Base-by-base conservation (phyloP, 305 asterid genomes). In the Nicotiana rustica region DNA sequence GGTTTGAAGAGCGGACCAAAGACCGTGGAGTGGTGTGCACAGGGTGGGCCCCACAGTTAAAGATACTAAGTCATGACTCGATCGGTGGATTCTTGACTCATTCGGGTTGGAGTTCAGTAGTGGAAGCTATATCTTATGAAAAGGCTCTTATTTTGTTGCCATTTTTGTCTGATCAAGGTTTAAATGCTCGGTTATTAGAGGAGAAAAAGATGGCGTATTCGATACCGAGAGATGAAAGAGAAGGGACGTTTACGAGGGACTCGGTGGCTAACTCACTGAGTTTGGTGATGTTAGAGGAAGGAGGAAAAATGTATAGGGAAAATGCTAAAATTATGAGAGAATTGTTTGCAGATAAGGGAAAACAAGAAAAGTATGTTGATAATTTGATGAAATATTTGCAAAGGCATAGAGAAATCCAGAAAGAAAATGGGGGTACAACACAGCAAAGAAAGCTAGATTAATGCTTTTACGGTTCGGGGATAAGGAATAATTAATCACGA, bases 41-140 rank as follows among this genome's bases (percentile, higher is more conserved):
- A 66, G 83, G 84, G 9, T 92, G 95, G 94, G 91, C 82, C 6
- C 92, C 92, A 21, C 95, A 92, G 36, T 15, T 86, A 13, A 67
- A 81, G 86, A 85, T 88, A 82, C 60, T 91, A 71, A 82, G 86
- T 64, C 92, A 92, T 67, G 92, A 85, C 12, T 86, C 94, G 2
- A 86, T 92, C 35, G 93, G 93, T 12, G 94, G 89, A 25, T 89
- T 89, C 80, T 80, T 91, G 84, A 86, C 89, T 67, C 94, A 92
- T 61, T 85, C 85, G 3, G 94, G 93, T 5, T 91, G 91, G 88
- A 76, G 93, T 71, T 89, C 94, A 0, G 84, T 89, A 10, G 85
- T 91, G 0, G 97, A 91, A 83, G 92, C 90, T 10, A 31, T 89
- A 1, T 78, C 77, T 81, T 83, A 81, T 33, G 92, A 90, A n/a